Evolutionary conservation across 139 green algal species (phyloP), one percentile per base, ranked within the genome.

Genomic region (Coccomyxa sp.): DNA sequence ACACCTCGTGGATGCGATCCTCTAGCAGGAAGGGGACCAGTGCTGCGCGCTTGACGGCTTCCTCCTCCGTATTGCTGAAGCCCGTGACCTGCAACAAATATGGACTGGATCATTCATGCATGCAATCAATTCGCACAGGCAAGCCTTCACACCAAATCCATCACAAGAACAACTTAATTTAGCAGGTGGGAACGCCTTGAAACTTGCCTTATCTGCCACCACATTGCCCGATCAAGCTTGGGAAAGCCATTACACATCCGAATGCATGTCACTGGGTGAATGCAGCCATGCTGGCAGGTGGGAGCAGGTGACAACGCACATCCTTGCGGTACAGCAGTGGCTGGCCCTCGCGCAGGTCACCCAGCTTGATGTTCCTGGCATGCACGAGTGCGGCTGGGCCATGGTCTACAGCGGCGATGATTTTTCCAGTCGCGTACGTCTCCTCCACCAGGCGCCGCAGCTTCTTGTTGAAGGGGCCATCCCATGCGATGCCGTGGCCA

Each of bases 401-500:
- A 71, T 71, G 63, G 63, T 71, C 63, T 25, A 71, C 63, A 9
- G 63, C 63, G 63, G 63, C 63, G 10, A 71, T 71, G 1, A 71
- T 21, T 25, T 71, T 71, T 1, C 63, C 18, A 21, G 18, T 21
- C 63, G 18, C 21, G 9, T 71, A 76, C 7, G 74, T 30, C 16
- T 85, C 81, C 77, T 85, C 71, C 15, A 85, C 57, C 57, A 85
- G 51, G 66, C 81, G 67, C 51, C 67, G 80, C 51, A 85, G 67
- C 74, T 85, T 71, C 23, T 30, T 74, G 71, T 85, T 85, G 81
- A 77, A 85, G 27, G 77, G 57, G 18, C 81, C 81, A 81, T 85
- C 81, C 81, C 81, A 85, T 58, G 68, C 79, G 74, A 85, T 80
- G 74, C 81, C 81, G 60, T 81, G 74, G 23, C 81, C 81, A 38